Base-by-base conservation (phyloP, 139 green algal species). In the Chlorella sp. region DNA sequence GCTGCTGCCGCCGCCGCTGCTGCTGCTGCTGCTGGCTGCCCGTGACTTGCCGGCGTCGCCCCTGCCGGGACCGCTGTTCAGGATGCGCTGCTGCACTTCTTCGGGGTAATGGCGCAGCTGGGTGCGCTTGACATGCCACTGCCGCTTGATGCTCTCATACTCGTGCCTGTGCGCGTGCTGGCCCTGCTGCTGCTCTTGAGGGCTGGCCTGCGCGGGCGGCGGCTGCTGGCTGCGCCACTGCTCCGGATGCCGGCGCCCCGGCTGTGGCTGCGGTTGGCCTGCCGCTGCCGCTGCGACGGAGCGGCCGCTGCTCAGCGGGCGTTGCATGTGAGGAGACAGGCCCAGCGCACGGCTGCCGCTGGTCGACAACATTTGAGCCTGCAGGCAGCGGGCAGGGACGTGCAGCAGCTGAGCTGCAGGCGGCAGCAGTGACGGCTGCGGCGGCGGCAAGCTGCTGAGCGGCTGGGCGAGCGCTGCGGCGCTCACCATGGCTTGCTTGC, bases 61-160 rank as follows among this genome's bases (percentile, higher is more conserved):
- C 5, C 46, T 22, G 19, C 56, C 30, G n/a, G 36, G 6, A 3
- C 40, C 24, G 46, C 54, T 41, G 80, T 48, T 60, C 6, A 30
- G 58, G 26, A 86, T 86, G 28, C 30, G 38, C 30, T 81, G 17
- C 30, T 86, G 81, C 19, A 62, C 30, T 17, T 80, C 54, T 20
- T 44, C 48, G 22, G 81, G 81, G n/a, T 65, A 81, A 56, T 86
- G 54, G n/a, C 20, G 54, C 40, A 86, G 54, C 24, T 56, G 13
- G 0, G 81, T 80, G 34, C 69, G 58, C 51, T 26, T 30, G 22
- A 83, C 77, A 14, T 83, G 58, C 77, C 73, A 80, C 73, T 51
- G 44, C 30, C 44, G 73, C 32, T 40, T 30, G 46, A 80, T 80
- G 28, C 44, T n/a, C 43, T 76, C 34, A 38, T 65, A 68, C 65